A percentile compares a stretch with the other conserved stretches of the same genome.
These are phyloP conservation scores for Vitis hybrid DNA, from an alignment of 177 flowering plant species.

Conservation along the genomic window DNA sequence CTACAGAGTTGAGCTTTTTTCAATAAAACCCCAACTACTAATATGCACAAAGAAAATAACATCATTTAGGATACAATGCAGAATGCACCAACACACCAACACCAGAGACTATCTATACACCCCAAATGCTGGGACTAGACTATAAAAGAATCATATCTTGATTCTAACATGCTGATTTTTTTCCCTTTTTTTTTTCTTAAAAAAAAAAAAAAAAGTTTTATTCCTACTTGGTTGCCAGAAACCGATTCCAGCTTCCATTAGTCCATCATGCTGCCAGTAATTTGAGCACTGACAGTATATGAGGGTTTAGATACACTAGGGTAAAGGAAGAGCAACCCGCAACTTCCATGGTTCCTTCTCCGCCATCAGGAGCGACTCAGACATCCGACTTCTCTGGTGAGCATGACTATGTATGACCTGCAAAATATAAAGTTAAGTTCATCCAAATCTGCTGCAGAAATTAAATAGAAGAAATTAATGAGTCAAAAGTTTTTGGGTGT, in stretches of 20 bases:
- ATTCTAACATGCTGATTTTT: conserved; percentile 36
- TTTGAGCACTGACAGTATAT: conserved; percentile 33
- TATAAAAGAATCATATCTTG: conserved; percentile 72
- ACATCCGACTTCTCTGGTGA: conserved; percentile 63
- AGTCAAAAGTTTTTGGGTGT: no score
- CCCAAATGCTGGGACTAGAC: conserved; percentile 46
- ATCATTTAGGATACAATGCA: conserved; percentile 24
- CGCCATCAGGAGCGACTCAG: conserved; percentile 50
- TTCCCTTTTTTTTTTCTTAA: no score
- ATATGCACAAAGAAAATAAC: conserved; percentile 28
- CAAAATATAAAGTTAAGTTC: conserved; percentile 10
- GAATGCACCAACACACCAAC: conserved; percentile 18
- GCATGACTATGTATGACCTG: conserved; percentile 73
- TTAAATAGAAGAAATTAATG: neutral
- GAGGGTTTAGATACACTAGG: conserved; percentile 39
- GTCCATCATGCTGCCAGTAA: conserved; percentile 23
- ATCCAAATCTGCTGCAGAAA: neutral
- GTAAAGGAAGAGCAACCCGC: conserved; percentile 43
- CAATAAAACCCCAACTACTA: conserved; percentile 9
- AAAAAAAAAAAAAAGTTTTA: conserved; percentile 7
- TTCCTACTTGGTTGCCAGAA: conserved; percentile 50
- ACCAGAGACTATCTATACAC: conserved; percentile 42
- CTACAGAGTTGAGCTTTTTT: neutral
- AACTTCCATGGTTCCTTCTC: conserved; percentile 47
- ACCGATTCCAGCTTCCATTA: conserved; percentile 49